Percentiles rank a stretch among this genome's conserved stretches.
phyloP scores from a whole-genome alignment of 2,329 filamentous ascomycete species.

The Diaporthe capsici region DNA sequence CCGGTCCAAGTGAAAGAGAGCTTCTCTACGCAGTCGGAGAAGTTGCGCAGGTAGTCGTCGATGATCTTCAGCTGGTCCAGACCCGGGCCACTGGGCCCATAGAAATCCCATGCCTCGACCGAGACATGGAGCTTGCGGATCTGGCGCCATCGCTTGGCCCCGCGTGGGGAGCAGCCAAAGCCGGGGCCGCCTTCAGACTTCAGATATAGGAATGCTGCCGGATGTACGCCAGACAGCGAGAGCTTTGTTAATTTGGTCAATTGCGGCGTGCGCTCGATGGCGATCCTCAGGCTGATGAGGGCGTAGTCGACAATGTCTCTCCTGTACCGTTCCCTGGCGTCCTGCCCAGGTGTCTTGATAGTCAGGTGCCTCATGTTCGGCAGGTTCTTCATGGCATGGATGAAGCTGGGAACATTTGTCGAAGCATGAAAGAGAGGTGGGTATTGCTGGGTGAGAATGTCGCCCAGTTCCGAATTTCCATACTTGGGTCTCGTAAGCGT shows the following conservation, averaged over 20 bases:
- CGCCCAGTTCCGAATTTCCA: slow-evolving; percentile 82
- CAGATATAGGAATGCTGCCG: slow-evolving; percentile 82
- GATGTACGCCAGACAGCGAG: slow-evolving; percentile 81
- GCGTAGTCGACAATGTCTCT: slow-evolving; percentile 89
- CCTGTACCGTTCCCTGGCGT: slow-evolving; percentile 77
- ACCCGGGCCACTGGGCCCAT: slow-evolving; percentile 67
- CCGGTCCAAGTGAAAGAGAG: slow-evolving; percentile 85
- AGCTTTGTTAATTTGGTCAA: slow-evolving; percentile 77
- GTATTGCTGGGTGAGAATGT: slow-evolving; percentile 88
- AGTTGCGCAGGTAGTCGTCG: slow-evolving; percentile 82
- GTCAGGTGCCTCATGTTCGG: slow-evolving; percentile 80
- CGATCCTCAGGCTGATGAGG: slow-evolving; percentile 87
- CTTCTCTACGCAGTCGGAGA: slow-evolving; percentile 76
- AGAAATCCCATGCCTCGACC: slow-evolving; percentile 79
- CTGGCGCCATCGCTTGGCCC: slow-evolving; percentile 81
- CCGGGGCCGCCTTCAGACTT: slow-evolving; percentile 74
- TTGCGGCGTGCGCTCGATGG: slow-evolving; percentile 78
- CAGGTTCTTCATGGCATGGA: slow-evolving; percentile 78
- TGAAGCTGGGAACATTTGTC: slow-evolving; percentile 88
- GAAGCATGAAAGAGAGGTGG: slow-evolving; percentile 91
- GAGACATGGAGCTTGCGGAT: slow-evolving; percentile 81
- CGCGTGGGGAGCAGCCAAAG: slow-evolving; percentile 81
- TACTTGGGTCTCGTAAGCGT: slow-evolving; percentile 80
- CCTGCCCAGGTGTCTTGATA: slow-evolving; percentile 82
- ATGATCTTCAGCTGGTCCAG: slow-evolving; percentile 83